Base-by-base conservation (phyloP, 768 basidiomycete genomes). In the Agrocybe chaxingu region DNA sequence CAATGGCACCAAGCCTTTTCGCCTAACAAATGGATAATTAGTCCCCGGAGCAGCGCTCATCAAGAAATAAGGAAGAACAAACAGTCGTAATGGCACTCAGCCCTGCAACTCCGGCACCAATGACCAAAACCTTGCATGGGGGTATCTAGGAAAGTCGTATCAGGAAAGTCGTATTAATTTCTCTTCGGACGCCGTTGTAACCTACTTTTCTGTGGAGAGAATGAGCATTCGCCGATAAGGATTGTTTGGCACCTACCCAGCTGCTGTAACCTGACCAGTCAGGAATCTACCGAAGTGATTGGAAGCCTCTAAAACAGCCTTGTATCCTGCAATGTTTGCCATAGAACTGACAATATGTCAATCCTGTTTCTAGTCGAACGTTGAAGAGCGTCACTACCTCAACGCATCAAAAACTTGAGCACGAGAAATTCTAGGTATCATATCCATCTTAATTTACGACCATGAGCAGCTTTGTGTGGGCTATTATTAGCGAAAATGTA, bases 281-380 rank as follows among this genome's bases (percentile, higher is more conserved):
- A 94, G 74, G 70, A 91, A 93, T 57, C 92, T 76, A 60, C 91
- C 91, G 60, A 94, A 94, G 62, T 89, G 81, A 65, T 91, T 92
- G 19, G 90, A 89, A 30, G 92, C 92, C 66, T 94, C 92, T 62
- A 94, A 66, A 42, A 94, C 90, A 36, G 92, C 92, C 66, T 94
- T 92, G 67, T 94, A 94, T 9, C 92, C 92, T n/a, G 90, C 81
- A 37, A 92, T 93, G 62, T 93, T 94, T n/a, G 87, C 85, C 92
- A 94, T 94, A 19, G 90, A 92, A 60, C 92, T 92, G 49, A 5
- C 48, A 12, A 38, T 42, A n/a, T 48, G 30, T 54, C 37, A 46
- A 43, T 42, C 46, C 31, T 9, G 12, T 48, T 50, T 1, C 24
- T 10, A 45, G 8, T 36, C 30, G 24, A 53, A 32, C 48, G 24